Conservation (phyloP, 169 alveolate species). For the Cryptosporidium parvum region DNA sequence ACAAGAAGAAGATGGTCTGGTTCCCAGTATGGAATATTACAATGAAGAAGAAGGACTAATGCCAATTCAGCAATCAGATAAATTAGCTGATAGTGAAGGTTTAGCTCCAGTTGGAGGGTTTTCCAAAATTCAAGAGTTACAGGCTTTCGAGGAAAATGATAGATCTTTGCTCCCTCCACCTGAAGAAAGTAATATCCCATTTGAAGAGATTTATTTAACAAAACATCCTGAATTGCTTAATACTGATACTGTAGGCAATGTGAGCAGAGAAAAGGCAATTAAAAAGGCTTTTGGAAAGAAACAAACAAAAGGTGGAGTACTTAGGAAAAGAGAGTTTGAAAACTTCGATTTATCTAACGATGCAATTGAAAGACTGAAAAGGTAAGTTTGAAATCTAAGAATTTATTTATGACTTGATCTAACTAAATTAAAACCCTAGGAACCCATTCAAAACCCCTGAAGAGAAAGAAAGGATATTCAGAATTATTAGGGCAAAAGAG, state of each 20-base stretch:
- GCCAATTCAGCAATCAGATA: conserved; percentile 11
- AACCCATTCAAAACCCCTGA: conserved; percentile 62
- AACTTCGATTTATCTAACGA: conserved; percentile 3
- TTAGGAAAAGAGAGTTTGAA: conserved; percentile 26
- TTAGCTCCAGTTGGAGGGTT: conserved; percentile 52
- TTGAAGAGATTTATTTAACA: conserved; percentile 58
- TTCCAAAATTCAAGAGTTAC: not conserved
- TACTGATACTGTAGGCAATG: not conserved
- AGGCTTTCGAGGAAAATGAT: conserved; percentile 33
- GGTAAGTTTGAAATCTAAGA: conserved; percentile 31
- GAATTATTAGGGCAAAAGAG: conserved; percentile 34
- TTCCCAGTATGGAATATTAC: conserved; percentile 20
- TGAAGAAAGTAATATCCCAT: conserved; percentile 31
- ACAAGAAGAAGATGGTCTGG: conserved; percentile 32
- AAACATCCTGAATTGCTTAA: conserved; percentile 49
- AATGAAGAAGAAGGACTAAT: conserved; percentile 38
- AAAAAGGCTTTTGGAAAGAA: conserved; percentile 15
- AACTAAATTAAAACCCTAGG: conserved; percentile 4
- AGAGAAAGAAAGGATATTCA: conserved; percentile 31
- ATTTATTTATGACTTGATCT: not conserved
- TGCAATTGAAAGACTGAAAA: conserved; percentile 61
- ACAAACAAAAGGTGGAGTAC: not conserved
- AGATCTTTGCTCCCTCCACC: conserved; percentile 47
- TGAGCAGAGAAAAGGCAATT: conserved; percentile 22
- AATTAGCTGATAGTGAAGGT: conserved; percentile 18